A percentile compares a stretch with the other conserved stretches of the same genome.
Evolutionary conservation across 257 asterid genomes (phyloP).

Genomic region (Scutellaria barbata): DNA sequence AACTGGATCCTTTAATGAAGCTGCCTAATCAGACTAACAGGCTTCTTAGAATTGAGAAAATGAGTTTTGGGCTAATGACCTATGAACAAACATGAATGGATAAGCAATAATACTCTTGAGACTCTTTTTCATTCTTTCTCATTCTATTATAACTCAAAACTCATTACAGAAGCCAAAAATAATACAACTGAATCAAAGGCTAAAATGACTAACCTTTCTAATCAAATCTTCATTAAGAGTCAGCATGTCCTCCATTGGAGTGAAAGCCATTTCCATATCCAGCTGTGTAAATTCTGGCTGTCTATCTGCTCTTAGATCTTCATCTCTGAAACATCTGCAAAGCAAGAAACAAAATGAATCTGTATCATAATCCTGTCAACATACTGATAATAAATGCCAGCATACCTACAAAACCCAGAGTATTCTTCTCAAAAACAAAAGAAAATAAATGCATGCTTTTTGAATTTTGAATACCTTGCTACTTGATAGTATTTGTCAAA

Average conservation of each 20-base stretch:
- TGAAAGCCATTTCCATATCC: constrained; percentile 96
- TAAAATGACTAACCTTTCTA: constrained; percentile 66
- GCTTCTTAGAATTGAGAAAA: constrained; percentile 14
- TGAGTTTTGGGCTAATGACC: constrained; percentile 4
- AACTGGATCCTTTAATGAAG: background rate
- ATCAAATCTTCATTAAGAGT: constrained; percentile 95
- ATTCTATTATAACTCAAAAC: constrained; percentile 16
- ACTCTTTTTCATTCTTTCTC: background rate
- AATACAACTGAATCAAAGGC: background rate
- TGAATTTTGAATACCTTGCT: constrained; percentile 60
- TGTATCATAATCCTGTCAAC: constrained; percentile 4
- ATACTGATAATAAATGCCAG: background rate
- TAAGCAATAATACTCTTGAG: background rate
- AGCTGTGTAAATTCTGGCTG: constrained; percentile 98
- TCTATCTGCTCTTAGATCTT: constrained; percentile 98
- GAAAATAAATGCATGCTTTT: background rate
- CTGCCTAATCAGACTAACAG: constrained; percentile 9
- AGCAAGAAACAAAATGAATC: constrained; percentile 32
- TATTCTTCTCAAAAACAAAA: background rate
- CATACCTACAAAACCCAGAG: background rate
- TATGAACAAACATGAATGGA: constrained; percentile 1
- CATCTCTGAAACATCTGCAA: constrained; percentile 96
- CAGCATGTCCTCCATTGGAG: constrained; percentile 93
- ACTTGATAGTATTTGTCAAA: constrained; percentile 90
- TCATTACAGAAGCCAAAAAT: constrained; percentile 1